phyloP scores from a whole-genome alignment of 345 rosid species.

The Jatropha curcas region DNA sequence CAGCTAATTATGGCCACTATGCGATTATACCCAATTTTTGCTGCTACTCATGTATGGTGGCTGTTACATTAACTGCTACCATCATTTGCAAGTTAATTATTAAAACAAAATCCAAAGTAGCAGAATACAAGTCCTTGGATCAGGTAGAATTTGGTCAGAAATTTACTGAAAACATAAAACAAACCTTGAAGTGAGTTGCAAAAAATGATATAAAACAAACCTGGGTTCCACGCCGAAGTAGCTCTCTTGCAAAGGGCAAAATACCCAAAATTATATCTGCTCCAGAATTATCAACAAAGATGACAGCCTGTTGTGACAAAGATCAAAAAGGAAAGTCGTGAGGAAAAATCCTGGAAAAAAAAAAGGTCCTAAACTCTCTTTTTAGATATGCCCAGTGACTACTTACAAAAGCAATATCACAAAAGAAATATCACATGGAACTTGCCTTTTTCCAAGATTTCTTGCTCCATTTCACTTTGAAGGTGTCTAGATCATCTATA shows the following conservation, averaged over 20 bases:
- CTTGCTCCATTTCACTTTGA: conserved; percentile 77
- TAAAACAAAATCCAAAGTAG: not conserved
- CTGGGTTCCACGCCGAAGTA: conserved; percentile 84
- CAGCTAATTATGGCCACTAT: not conserved
- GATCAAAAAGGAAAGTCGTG: conserved; percentile 24
- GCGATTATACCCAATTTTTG: not conserved
- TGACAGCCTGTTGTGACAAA: conserved; percentile 63
- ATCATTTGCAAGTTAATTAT: not conserved
- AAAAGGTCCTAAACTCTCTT: not conserved
- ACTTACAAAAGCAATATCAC: not conserved
- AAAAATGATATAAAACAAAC: conserved; percentile 34
- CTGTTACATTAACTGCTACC: not conserved
- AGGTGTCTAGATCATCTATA: conserved; percentile 82
- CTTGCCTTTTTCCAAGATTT: conserved; percentile 94
- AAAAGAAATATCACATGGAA: conserved; percentile 1
- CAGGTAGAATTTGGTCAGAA: not conserved
- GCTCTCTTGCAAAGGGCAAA: conserved; percentile 90
- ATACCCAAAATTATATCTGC: conserved; percentile 97
- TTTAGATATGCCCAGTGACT: not conserved
- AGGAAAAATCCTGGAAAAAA: not conserved
- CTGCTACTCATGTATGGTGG: not conserved
- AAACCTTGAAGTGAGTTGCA: not conserved
- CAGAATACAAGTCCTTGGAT: not conserved
- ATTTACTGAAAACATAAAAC: not conserved
- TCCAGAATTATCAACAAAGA: conserved; percentile 97